These are phyloP conservation scores for Aureobasidium mangrovei DNA, from an alignment of 2,329 filamentous ascomycete genomes.

Conservation along the genomic window DNA sequence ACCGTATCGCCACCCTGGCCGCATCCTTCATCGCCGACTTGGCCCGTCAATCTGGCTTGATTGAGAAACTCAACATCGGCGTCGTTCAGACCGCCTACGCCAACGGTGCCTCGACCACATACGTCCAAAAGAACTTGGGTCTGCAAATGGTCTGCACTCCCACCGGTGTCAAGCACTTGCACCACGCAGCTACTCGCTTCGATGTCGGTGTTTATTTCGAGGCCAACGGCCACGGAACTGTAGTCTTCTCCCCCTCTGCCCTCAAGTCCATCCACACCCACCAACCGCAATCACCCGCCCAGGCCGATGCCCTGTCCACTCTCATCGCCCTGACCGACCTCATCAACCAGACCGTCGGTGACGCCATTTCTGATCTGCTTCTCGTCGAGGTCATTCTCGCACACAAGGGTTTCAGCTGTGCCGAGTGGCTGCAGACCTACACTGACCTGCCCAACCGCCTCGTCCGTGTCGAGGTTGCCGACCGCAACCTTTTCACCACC, in stretches of 20 bases:
- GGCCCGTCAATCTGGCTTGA: constrained; percentile 67
- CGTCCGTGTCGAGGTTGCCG: constrained; percentile 80
- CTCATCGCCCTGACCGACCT: constrained; percentile 77
- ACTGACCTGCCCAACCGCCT: constrained; percentile 89
- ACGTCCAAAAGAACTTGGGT: constrained; percentile 78
- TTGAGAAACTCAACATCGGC: constrained; percentile 75
- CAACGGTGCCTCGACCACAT: constrained; percentile 88
- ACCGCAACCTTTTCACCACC: constrained; percentile 83
- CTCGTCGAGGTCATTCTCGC: constrained; percentile 93
- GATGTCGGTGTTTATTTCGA: constrained; percentile 98
- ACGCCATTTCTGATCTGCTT: constrained; percentile 91
- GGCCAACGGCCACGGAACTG: constrained; percentile 94
- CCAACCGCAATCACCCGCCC: constrained; percentile 80
- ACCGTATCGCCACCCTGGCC: constrained; percentile 89
- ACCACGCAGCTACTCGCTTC: constrained; percentile 91
- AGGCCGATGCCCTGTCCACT: constrained; percentile 80
- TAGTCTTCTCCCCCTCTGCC: constrained; percentile 84
- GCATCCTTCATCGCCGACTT: constrained; percentile 91
- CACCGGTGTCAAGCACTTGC: constrained; percentile 94
- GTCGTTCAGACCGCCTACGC: constrained; percentile 97
- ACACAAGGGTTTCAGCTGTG: constrained; percentile 80
- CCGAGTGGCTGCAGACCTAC: constrained; percentile 92
- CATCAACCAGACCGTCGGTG: constrained; percentile 97
- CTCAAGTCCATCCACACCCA: constrained; percentile 68
- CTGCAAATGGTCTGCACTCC: constrained; percentile 88